These are phyloP conservation scores for Myxozyma kluyveri DNA, from an alignment of 805 yeast genomes.

Conservation along the genomic window DNA sequence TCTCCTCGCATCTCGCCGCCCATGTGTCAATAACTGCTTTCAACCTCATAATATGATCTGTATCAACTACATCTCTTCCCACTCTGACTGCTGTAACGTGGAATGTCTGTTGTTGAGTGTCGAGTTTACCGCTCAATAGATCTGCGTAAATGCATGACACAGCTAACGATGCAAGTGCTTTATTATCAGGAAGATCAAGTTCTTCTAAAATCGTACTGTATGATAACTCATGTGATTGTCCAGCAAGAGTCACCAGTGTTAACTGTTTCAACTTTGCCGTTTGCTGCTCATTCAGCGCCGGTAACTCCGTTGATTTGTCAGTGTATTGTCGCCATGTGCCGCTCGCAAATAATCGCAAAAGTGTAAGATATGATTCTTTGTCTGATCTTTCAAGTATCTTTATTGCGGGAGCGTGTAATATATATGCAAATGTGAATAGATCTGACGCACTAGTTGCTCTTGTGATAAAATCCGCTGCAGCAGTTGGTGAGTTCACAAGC, in stretches of 20 bases:
- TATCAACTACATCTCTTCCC: slow-evolving; percentile 23
- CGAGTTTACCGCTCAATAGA: slow-evolving; percentile 20
- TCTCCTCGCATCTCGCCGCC: slow-evolving; percentile 15
- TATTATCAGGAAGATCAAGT: slow-evolving; percentile 12
- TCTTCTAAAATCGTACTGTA: slow-evolving; percentile 11
- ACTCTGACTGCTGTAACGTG: slow-evolving; percentile 16
- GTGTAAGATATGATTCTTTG: not conserved
- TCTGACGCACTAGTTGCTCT: slow-evolving; percentile 23
- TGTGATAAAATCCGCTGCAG: slow-evolving; percentile 21
- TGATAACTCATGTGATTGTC: slow-evolving; percentile 10
- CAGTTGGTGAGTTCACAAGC: slow-evolving; percentile 16
- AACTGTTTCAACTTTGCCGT: slow-evolving; percentile 23
- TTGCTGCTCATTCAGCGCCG: slow-evolving; percentile 16
- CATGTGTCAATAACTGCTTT: slow-evolving; percentile 16
- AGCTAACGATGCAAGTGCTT: slow-evolving; percentile 13
- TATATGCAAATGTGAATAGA: slow-evolving; percentile 12
- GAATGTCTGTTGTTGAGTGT: slow-evolving; percentile 19
- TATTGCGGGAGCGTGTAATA: slow-evolving; percentile 5
- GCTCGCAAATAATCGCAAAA: slow-evolving; percentile 19
- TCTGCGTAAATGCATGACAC: slow-evolving; percentile 20
- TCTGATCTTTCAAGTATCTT: slow-evolving; percentile 2
- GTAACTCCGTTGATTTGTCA: not conserved
- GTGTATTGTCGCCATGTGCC: slow-evolving; percentile 28
- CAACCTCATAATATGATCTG: slow-evolving; percentile 2
- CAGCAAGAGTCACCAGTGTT: slow-evolving; percentile 20